phyloP scores from a whole-genome alignment of 176 grass and related monocot genomes.

The Carex pumila region DNA sequence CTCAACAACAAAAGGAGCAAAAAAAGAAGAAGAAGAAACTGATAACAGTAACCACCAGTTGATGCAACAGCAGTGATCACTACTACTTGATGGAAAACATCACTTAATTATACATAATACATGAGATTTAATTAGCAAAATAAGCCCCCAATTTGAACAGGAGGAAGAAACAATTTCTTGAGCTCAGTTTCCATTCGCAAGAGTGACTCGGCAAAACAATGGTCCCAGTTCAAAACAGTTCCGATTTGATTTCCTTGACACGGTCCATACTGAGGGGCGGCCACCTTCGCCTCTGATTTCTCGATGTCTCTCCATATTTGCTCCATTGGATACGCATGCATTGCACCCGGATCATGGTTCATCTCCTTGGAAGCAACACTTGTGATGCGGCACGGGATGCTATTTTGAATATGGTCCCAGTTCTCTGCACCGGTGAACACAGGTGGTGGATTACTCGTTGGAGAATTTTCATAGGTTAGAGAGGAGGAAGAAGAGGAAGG shows the following conservation, averaged over 20 bases:
- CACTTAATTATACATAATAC: slow-evolving; percentile 10
- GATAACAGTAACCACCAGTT: neutral
- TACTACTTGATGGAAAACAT: neutral
- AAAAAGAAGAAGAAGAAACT: neutral
- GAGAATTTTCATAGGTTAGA: slow-evolving; percentile 50
- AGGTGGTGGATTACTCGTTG: slow-evolving; percentile 22
- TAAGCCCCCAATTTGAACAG: slow-evolving; percentile 28
- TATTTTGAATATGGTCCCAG: slow-evolving; percentile 26
- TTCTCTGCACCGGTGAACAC: neutral
- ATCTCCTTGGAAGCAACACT: slow-evolving; percentile 31
- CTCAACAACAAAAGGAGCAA: neutral
- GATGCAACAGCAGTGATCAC: neutral
- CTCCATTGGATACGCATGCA: slow-evolving; percentile 70
- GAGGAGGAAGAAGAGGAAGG: slow-evolving; percentile 69
- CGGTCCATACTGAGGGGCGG: slow-evolving; percentile 12
- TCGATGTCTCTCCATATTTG: slow-evolving; percentile 91
- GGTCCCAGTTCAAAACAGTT: slow-evolving; percentile 30
- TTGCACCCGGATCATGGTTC: neutral
- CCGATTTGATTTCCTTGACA: slow-evolving; percentile 19
- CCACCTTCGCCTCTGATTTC: slow-evolving; percentile 31
- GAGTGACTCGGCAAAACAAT: slow-evolving; percentile 34
- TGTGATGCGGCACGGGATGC: slow-evolving; percentile 38
- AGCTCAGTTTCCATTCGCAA: slow-evolving; percentile 57
- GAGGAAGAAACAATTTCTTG: slow-evolving; percentile 38
- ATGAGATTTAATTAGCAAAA: slow-evolving; percentile 34